Base-by-base conservation (phyloP, 176 grass and related monocot genomes). In the Cenchrus fungigraminus region DNA sequence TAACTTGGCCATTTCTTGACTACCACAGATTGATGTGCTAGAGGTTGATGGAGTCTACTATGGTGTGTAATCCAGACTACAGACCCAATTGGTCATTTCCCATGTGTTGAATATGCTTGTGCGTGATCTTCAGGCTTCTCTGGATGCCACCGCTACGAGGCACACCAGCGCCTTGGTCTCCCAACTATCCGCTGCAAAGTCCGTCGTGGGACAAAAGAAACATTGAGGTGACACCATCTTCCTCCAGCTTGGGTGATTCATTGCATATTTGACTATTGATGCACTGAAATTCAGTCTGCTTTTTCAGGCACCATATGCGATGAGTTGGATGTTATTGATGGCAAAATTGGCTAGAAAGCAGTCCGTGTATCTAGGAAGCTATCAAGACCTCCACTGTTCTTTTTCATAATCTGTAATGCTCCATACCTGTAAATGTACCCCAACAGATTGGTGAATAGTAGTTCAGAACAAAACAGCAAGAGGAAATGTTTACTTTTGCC, bases 91-190 rank as follows among this genome's bases (percentile, higher is more conserved):
- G 6, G 22, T 25, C 67, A 6, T 73, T 86, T 59, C 47, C 47
- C 51, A 78, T 47, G n/a, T 32, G 8, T 10, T 88, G 67, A 73
- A 88, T 59, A 79, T 52, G 63, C 4, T 51, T 3, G 19, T 14
- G 70, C n/a, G 10, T 89, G 34, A 43, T 61, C 76, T 83, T 79
- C 72, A 98, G 97, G 93, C 11, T 98, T 98, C 89, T 98, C 93
- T 40, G 97, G 97, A 87, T 96, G 97, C 73, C 97, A 98, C 55
- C 88, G 97, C 42, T 98, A 91, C 1, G 93, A 98, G 79, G 97
- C 97, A 78, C 97, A 96, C 83, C 97, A 96, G 81, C 91, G 79
- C 55, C 88, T 98, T 37, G 97, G 93, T 34, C 89, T 98, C 68
- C 90, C 90, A 5, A 98, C 93, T 8, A 98, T 98, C 47, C 91